A percentile compares a stretch with the other conserved stretches of the same genome.
phyloP scores from a whole-genome alignment of 1,284 basidiomycete genomes.

The Apiotrichum laibachii region DNA sequence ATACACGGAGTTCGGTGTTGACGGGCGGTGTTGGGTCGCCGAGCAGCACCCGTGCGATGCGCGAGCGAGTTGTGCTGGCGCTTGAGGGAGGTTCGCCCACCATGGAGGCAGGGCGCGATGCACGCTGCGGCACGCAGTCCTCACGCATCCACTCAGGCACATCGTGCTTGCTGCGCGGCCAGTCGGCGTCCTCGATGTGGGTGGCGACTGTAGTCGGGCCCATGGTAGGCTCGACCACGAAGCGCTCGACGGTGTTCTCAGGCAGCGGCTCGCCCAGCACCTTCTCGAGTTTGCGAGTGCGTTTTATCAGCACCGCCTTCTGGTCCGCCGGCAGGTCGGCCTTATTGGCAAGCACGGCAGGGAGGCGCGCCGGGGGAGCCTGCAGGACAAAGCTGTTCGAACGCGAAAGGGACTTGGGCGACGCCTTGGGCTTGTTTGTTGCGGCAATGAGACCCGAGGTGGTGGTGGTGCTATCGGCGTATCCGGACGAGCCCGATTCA shows the following conservation, averaged over 20 bases:
- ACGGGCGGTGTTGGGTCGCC: not conserved
- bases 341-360: slow-evolving; percentile 55
- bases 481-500: not conserved
- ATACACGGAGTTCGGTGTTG: slow-evolving; percentile 18
- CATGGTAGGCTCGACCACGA: slow-evolving; percentile 34
- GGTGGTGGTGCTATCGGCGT: slow-evolving; percentile 4
- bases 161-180: slow-evolving; percentile 18
- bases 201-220: slow-evolving; percentile 19
- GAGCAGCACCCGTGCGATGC: slow-evolving; percentile 1
- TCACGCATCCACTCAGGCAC: slow-evolving; percentile 29
- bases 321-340: slow-evolving; percentile 65
- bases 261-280: slow-evolving; percentile 60
- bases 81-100: not conserved
- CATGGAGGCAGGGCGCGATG: not conserved
- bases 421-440: slow-evolving; percentile 2
- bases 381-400: slow-evolving; percentile 19
- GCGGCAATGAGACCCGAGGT: slow-evolving; percentile 11
- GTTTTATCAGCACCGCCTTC: slow-evolving; percentile 67
- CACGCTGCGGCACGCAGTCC: slow-evolving; percentile 28
- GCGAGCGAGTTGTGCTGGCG: not conserved
- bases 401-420: slow-evolving; percentile 10
- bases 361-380: slow-evolving; percentile 6
- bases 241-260: slow-evolving; percentile 30
- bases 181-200: slow-evolving; percentile 17
- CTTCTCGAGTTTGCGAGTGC: slow-evolving; percentile 71